Evolutionary conservation across 345 rosid genomes (phyloP), one percentile per base, ranked within the genome.

Genomic region (Brassica rapa): DNA sequence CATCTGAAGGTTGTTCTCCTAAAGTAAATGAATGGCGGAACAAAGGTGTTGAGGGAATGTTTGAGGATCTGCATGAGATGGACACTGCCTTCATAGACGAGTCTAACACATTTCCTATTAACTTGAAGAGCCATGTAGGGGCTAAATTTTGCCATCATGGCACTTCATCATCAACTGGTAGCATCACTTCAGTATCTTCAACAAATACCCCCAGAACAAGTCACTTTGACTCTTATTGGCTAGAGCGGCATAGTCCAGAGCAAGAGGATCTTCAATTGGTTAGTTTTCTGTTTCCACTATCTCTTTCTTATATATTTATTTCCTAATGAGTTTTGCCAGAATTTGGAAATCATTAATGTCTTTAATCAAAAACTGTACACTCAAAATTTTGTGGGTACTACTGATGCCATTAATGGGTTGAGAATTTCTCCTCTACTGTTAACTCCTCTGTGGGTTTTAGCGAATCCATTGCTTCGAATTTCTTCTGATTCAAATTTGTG

Each of bases 31-130:
- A 91, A 71, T 91, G 97, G 92, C 84, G 92, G 69, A 87, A 79
- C 66, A 91, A 86, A 85, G 94, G 97, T 43, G 84, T 89, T 63
- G 92, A 91, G 82, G 94, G 97, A 72, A 91, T 91, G 94, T 89
- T 89, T 83, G 97, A 91, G 80, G 97, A 91, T 77, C 87, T 89
- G 83, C 97, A 91, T 85, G 97, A 89, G 74, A 91, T 91, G 97
- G 94, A 91, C 79, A 89, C 94, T 39, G 89, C 97, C 69, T 84
- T 73, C 70, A 89, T 91, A 49, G 97, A 91, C 35, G 92, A 91
- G 76, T 85, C 89, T 68, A 80, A 74, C 68, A 79, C 73, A 19
- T 76, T 81, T 41, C 75, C 87, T 75, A 71, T 82, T 66, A 87
- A 80, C 76, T 60, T 87, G 39, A 89, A 86, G 86, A 82, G 84